phyloP scores from a whole-genome alignment of 169 alveolate genomes.

The Cryptosporidium ubiquitum region DNA sequence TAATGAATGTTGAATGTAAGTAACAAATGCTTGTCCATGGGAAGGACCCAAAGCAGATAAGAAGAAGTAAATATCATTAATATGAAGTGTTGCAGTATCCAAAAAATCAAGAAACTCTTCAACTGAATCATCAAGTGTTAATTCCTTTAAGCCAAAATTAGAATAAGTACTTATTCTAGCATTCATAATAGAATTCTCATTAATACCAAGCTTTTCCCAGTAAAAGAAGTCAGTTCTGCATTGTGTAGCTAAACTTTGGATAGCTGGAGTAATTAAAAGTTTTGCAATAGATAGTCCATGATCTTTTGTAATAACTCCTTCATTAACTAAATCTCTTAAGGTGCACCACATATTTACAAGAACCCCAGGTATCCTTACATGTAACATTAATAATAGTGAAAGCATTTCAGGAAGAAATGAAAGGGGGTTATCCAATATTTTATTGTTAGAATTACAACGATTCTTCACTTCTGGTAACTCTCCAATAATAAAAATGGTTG shows the following conservation, averaged over 20 bases:
- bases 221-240: constrained; percentile 58
- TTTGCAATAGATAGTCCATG: constrained; percentile 57
- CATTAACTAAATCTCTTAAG: constrained; percentile 58
- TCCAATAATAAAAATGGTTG: constrained; percentile 23
- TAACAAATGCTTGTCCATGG: constrained; percentile 33
- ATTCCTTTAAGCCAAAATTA: constrained; percentile 52
- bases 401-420: constrained; percentile 59
- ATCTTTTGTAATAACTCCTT: constrained; percentile 32
- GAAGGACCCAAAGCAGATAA: constrained; percentile 36
- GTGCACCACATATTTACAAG: constrained; percentile 71
- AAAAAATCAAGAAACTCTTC: constrained; percentile 58
- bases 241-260: constrained; percentile 48
- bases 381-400: constrained; percentile 14
- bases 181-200: constrained; percentile 38
- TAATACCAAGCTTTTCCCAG: constrained; percentile 56
- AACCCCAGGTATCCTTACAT: constrained; percentile 61
- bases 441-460: constrained; percentile 3
- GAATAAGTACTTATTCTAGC: constrained; percentile 29
- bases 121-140: constrained; percentile 20
- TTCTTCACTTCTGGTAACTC: constrained; percentile 18
- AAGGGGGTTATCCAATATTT: constrained; percentile 28
- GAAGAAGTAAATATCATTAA: constrained; percentile 62
- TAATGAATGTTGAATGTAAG: constrained; percentile 56
- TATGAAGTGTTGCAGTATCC: constrained; percentile 58
- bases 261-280: constrained; percentile 58